Evolutionary conservation across 805 yeast genomes (phyloP), one percentile per base, ranked within the genome.

Genomic region (Grigorovia transvaalensis): DNA sequence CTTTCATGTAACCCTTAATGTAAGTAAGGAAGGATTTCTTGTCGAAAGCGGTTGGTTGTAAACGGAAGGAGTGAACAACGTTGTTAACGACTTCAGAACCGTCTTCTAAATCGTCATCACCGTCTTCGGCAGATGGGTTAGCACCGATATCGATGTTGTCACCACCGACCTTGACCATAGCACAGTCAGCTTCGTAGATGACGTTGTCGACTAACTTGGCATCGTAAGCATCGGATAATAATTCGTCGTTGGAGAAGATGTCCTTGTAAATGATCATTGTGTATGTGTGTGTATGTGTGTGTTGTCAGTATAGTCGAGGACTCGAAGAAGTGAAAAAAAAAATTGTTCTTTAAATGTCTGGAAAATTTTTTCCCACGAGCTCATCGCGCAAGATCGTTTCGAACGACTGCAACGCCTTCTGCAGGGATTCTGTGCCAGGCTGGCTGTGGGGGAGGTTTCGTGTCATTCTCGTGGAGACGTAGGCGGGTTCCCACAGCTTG

Each of bases 1-100:
- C 77, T 86, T 93, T 93, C 98, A 93, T 91, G 95, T 93, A 93
- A 68, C 93, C 95, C 82, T 93, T 93, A 79, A 93, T 86, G 88
- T 91, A 93, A 66, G 89, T 79, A 74, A 91, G 73, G 85, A 84
- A 93, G 54, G 97, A 88, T 80, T 93, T 93, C 84, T 93, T 93
- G 88, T 93, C 99, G 72, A 93, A 93, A 59, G 78, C 80, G 59
- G 99, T 93, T 75, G 80, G 88, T 78, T 88, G 96, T 71, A 93
- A 84, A 80, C 97, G 88, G 93, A 93, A 90, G 61, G 97, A 88
- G 90, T 89, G 82, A 65, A 91, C 97, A 71, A 93, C 88, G 80
- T 93, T 93, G 95, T 91, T 93, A 72, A 93, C 97, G 66, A 88
- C 80, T 76, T 85, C 91, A 65, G 78, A 78, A 74, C 84, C 88